A percentile compares a stretch with the other conserved stretches of the same genome.
These are phyloP conservation scores for Tephrocybe sp. DNA, from an alignment of 768 basidiomycete genomes.

Conservation along the genomic window DNA sequence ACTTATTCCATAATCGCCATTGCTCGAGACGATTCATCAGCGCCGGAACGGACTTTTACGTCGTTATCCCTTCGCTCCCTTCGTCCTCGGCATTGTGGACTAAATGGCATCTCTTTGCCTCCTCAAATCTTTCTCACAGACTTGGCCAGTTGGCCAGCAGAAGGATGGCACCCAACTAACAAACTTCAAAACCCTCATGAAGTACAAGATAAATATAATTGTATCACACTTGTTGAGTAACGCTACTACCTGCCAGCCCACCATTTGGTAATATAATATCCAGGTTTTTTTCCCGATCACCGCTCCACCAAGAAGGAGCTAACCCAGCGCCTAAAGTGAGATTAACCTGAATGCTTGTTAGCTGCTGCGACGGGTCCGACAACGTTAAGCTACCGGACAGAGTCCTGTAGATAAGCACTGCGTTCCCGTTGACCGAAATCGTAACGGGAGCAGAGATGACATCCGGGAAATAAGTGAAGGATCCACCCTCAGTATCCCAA, in stretches of 20 bases:
- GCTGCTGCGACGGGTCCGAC: constrained; percentile 63
- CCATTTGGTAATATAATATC: constrained; percentile 40
- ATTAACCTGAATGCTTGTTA: constrained; percentile 35
- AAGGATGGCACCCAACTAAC: too few relatives aligned
- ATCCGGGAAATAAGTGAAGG: constrained; percentile 26
- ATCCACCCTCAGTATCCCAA: constrained; percentile 38
- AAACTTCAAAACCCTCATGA: too few relatives aligned
- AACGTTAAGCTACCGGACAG: constrained; percentile 46
- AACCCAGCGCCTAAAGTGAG: constrained; percentile 23
- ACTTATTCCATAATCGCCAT: too few relatives aligned
- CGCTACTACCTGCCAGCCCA: constrained; percentile 49
- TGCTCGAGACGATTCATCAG: too few relatives aligned
- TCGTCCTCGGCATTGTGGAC: too few relatives aligned
- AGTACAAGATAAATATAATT: neutral
- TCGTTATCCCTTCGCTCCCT: too few relatives aligned
- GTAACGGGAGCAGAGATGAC: constrained; percentile 25
- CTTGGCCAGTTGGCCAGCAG: too few relatives aligned
- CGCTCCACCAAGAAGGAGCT: constrained; percentile 18
- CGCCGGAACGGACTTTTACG: too few relatives aligned
- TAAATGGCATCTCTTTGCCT: too few relatives aligned
- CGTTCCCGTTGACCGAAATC: constrained; percentile 36
- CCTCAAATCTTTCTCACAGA: too few relatives aligned
- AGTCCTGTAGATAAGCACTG: constrained; percentile 42
- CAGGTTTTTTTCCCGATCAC: constrained; percentile 27
- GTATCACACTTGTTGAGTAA: constrained; percentile 21